Conservation (phyloP, 2,329 filamentous ascomycete species). For the Neocatenulostroma microsporum region DNA sequence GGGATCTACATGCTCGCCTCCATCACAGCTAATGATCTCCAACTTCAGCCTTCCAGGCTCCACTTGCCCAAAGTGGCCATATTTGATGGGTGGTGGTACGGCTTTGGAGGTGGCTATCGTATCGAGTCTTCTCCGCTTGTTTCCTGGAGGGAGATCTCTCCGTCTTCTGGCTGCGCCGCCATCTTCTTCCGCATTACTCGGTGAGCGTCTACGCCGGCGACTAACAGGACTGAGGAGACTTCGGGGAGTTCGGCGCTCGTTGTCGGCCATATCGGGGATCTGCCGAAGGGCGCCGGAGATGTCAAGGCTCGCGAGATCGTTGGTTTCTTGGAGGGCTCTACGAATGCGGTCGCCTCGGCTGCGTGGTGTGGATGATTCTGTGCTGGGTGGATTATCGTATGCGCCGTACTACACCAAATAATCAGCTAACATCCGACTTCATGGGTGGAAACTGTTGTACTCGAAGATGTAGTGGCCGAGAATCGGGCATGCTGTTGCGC, state of each 20-base stretch:
- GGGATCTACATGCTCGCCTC: constrained; percentile 56
- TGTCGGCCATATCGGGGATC: constrained; percentile 4
- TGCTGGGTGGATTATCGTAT: constrained; percentile 40
- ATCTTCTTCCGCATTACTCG: constrained; percentile 11
- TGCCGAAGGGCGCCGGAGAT: constrained; percentile 1
- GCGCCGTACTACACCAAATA: constrained; percentile 25
- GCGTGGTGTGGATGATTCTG: constrained; percentile 20
- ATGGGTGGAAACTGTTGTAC: neutral
- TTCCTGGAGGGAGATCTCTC: neutral
- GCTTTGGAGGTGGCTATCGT: constrained; percentile 17
- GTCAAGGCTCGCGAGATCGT: constrained; percentile 21
- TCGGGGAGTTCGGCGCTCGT: constrained; percentile 1
- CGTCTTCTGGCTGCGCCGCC: neutral
- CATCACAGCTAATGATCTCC: constrained; percentile 86
- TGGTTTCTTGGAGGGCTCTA: constrained; percentile 27
- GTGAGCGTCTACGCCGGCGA: constrained; percentile 11
- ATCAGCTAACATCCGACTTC: constrained; percentile 10
- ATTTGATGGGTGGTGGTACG: constrained; percentile 51
- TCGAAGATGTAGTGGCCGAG: constrained; percentile 2
- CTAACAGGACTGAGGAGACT: constrained; percentile 9
- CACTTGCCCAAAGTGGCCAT: constrained; percentile 81
- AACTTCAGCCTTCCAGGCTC: constrained; percentile 73
- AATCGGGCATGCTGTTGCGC: constrained; percentile 8
- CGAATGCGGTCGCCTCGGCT: constrained; percentile 28
- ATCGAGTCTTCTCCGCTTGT: constrained; percentile 36